Conservation (phyloP, 495 filamentous ascomycete species). For the Hapsidospora chrysogenum region DNA sequence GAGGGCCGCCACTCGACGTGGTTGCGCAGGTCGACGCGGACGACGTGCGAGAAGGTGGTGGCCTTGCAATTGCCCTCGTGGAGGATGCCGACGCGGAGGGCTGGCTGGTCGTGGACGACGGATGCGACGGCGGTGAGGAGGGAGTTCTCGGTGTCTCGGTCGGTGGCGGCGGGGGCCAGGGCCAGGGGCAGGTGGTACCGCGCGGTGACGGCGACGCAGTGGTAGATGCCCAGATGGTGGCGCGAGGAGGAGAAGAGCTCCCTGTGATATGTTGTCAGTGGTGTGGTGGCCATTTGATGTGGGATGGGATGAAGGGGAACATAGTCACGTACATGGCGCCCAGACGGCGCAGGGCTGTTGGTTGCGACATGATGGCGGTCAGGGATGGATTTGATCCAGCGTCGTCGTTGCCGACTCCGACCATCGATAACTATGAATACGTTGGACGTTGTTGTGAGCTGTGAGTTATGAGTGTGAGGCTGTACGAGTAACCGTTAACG, state of each 20-base stretch:
- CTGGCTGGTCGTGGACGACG: slow-evolving; percentile 13
- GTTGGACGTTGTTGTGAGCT: too few relatives aligned
- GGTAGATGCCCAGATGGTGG: slow-evolving; percentile 14
- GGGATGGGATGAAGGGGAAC: neutral
- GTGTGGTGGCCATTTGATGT: too few relatives aligned
- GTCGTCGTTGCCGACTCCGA: too few relatives aligned
- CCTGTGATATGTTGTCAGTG: slow-evolving; percentile 4
- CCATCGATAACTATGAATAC: too few relatives aligned
- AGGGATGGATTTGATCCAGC: too few relatives aligned
- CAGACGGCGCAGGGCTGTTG: slow-evolving; percentile 1
- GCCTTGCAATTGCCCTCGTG: slow-evolving; percentile 13
- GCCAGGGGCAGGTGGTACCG: slow-evolving; percentile 10
- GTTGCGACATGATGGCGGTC: too few relatives aligned
- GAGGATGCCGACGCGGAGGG: slow-evolving; percentile 14
- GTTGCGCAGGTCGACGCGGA: slow-evolving; percentile 10
- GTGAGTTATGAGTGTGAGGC: too few relatives aligned
- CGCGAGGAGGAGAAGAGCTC: slow-evolving; percentile 14
- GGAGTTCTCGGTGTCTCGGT: neutral
- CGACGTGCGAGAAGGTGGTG: slow-evolving; percentile 10
- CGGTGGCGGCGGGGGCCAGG: neutral
- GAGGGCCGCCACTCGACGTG: slow-evolving; percentile 12
- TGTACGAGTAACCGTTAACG: too few relatives aligned
- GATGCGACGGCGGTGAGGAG: slow-evolving; percentile 13
- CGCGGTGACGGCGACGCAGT: slow-evolving; percentile 15
- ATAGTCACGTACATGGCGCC: slow-evolving; percentile 3